Evolutionary conservation across 345 rosid species (phyloP).

Genomic region (Arabis alpina): DNA sequence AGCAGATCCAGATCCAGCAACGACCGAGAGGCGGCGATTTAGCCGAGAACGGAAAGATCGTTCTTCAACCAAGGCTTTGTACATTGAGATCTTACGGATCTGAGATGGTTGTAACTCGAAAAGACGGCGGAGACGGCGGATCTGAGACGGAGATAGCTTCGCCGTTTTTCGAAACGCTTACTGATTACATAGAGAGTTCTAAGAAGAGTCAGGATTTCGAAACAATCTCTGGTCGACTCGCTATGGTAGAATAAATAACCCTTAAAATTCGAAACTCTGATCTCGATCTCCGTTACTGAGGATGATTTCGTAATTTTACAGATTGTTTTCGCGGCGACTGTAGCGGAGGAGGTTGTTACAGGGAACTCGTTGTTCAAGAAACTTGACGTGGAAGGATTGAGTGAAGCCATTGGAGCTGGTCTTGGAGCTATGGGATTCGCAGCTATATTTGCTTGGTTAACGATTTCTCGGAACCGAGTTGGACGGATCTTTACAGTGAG

Average conservation of each 20-base stretch:
- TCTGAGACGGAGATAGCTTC: constrained; percentile 45
- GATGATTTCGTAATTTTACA: constrained; percentile 28
- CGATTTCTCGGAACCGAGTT: constrained; percentile 73
- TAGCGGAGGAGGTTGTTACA: constrained; percentile 67
- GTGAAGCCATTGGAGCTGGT: constrained; percentile 67
- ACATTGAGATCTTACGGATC: constrained; percentile 86
- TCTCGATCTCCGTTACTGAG: neutral
- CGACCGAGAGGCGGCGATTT: constrained; percentile 43
- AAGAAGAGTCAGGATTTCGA: constrained; percentile 89
- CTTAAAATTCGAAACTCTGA: neutral
- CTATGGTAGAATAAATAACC: constrained; percentile 57
- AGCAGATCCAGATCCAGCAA: constrained; percentile 45
- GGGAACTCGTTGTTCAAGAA: constrained; percentile 83
- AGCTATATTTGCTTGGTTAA: constrained; percentile 77
- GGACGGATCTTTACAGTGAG: constrained; percentile 69
- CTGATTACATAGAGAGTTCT: constrained; percentile 88
- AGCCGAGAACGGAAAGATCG: constrained; percentile 59
- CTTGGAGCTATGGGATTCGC: constrained; percentile 72
- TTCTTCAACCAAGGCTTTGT: constrained; percentile 84
- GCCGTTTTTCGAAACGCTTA: constrained; percentile 72
- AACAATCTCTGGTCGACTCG: constrained; percentile 88
- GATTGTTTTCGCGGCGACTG: constrained; percentile 84
- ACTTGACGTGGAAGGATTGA: constrained; percentile 76
- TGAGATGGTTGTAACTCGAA: constrained; percentile 55
- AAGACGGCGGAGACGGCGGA: constrained; percentile 44